Evolutionary conservation across 2,329 filamentous ascomycete genomes (phyloP).

Genomic region (Botryotinia convoluta): DNA sequence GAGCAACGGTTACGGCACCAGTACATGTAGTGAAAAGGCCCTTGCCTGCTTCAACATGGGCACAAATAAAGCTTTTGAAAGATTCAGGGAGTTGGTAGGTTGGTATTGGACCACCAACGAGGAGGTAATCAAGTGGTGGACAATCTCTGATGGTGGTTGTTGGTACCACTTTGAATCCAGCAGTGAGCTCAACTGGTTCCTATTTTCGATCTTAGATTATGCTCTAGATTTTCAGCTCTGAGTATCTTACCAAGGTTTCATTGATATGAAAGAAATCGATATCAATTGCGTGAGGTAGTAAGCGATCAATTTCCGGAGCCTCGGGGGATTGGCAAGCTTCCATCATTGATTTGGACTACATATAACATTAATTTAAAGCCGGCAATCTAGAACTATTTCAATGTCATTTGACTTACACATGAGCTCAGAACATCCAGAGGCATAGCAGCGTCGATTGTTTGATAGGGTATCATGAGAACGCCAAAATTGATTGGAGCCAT

Average conservation of each 20-base stretch:
- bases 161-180: slow-evolving; percentile 24
- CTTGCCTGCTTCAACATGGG: slow-evolving; percentile 41
- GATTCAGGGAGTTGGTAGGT: slow-evolving; percentile 36
- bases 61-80: slow-evolving; percentile 38
- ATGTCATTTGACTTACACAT: slow-evolving; percentile 19
- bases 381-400: neutral
- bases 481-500: slow-evolving; percentile 35
- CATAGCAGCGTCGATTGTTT: slow-evolving; percentile 32
- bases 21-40: slow-evolving; percentile 42
- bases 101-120: slow-evolving; percentile 40
- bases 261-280: slow-evolving; percentile 33
- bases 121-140: slow-evolving; percentile 42
- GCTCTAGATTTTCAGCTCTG: neutral
- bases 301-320: slow-evolving; percentile 10
- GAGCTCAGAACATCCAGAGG: slow-evolving; percentile 33
- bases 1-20: slow-evolving; percentile 38
- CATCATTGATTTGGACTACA: neutral
- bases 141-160: slow-evolving; percentile 36
- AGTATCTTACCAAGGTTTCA: slow-evolving; percentile 24
- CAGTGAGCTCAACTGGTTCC: slow-evolving; percentile 26
- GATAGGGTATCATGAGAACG: slow-evolving; percentile 32
- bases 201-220: neutral
- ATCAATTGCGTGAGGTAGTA: slow-evolving; percentile 26
- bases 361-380: neutral
- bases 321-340: neutral